These are phyloP conservation scores for Rhodotorula sp. DNA, from an alignment of 1,284 basidiomycete species.

Conservation along the genomic window DNA sequence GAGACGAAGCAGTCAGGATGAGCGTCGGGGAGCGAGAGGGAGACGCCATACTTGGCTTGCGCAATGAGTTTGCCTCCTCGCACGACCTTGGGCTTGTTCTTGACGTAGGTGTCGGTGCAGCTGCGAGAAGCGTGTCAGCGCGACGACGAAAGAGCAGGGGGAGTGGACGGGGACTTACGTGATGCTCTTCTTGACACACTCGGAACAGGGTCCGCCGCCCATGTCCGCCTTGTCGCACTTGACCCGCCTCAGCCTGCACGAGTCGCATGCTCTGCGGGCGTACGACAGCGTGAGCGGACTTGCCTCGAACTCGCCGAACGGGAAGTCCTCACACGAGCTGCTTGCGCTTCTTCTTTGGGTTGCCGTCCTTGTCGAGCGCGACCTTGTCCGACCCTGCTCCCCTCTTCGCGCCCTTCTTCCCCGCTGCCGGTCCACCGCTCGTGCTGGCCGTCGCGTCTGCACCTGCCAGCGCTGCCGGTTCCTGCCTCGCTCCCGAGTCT, in stretches of 20 bases:
- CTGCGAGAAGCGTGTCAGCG: background rate
- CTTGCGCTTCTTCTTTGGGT: conserved; percentile 40
- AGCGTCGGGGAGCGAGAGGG: no score
- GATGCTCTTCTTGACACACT: conserved; percentile 35
- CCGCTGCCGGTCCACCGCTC: background rate
- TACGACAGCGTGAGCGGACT: background rate
- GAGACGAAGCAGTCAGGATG: background rate
- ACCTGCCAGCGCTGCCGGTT: background rate
- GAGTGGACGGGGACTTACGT: conserved; percentile 14
- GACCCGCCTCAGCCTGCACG: conserved; percentile 16
- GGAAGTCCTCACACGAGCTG: conserved; percentile 16
- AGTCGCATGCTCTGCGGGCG: conserved; percentile 8
- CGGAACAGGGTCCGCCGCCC: conserved; percentile 27
- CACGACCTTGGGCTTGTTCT: conserved; percentile 35
- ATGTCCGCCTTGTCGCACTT: conserved; percentile 34
- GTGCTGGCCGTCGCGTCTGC: background rate
- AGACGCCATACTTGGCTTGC: conserved; percentile 30
- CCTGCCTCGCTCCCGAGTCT: no score
- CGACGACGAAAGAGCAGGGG: no score
- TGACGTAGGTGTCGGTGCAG: conserved; percentile 37
- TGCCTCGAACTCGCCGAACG: no score
- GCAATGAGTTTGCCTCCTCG: conserved; percentile 36
- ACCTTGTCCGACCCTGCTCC: background rate
- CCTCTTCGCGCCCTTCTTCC: background rate
- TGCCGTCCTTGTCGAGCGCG: conserved; percentile 28